Conservation (phyloP, 2,329 filamentous ascomycete genomes). For the Cordyceps fumosorosea region DNA sequence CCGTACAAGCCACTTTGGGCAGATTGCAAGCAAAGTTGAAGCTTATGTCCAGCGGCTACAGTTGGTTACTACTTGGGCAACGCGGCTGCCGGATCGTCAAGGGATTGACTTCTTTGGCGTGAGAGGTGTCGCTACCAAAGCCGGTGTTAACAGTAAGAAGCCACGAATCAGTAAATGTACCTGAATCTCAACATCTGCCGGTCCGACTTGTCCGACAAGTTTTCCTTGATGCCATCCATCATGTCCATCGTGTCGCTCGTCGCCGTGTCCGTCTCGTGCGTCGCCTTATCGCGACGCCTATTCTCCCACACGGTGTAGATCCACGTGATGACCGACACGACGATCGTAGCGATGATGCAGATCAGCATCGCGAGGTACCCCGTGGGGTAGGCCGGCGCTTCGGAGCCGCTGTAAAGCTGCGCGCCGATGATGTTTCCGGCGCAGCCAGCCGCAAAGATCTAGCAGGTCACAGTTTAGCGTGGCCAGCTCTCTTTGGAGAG, state of each 20-base stretch:
- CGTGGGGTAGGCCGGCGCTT: slow-evolving; percentile 54
- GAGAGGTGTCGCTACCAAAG: no score
- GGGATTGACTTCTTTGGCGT: no score
- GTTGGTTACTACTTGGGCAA: no score
- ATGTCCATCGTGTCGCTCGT: slow-evolving; percentile 2
- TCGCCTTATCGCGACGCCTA: slow-evolving; percentile 13
- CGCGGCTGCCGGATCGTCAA: no score
- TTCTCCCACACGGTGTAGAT: neutral
- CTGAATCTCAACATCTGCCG: slow-evolving; percentile 48
- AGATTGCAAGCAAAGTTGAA: no score
- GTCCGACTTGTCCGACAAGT: slow-evolving; percentile 44
- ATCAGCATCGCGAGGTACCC: slow-evolving; percentile 56
- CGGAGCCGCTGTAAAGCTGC: slow-evolving; percentile 50
- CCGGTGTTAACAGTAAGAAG: no score
- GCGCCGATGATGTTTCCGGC: slow-evolving; percentile 55
- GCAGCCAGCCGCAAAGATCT: slow-evolving; percentile 51
- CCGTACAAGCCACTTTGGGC: no score
- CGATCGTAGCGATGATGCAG: slow-evolving; percentile 39
- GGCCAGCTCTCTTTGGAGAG: neutral
- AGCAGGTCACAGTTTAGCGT: neutral
- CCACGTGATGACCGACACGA: slow-evolving; percentile 39
- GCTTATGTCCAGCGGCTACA: no score
- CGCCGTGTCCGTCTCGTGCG: slow-evolving; percentile 47
- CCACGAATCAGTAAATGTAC: slow-evolving; percentile 34
- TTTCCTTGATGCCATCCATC: slow-evolving; percentile 35